Evolutionary conservation across 2,329 filamentous ascomycete genomes (phyloP), one percentile per base, ranked within the genome.

Genomic region (Penicillium sp.): DNA sequence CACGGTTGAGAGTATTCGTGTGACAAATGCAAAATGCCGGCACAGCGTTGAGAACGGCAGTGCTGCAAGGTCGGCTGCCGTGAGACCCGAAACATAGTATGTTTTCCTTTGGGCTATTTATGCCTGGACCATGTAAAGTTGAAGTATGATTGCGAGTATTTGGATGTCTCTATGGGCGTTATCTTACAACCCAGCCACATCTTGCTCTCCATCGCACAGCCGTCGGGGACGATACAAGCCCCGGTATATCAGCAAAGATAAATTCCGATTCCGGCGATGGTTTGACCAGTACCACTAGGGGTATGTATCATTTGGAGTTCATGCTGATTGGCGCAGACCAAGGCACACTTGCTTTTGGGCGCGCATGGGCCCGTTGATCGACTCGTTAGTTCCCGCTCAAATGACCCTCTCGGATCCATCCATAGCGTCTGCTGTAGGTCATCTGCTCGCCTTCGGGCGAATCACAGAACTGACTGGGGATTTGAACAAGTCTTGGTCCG

Each of bases 281-380:
- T 31, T 10, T 31, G 27, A 13, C 29, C 45, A 32, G 7, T 31
- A 21, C 9, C 46, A 47, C 50, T 51, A 57, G 47, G 24, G 16
- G n/a, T 52, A 54, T 57, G 13, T 22, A 52, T 60, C 34, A 57
- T 45, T 49, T 51, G 11, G 2, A 14, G 9, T 11, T 45, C 18
- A 18, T 27, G 21, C 22, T 47, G 18, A 48, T 52, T 52, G 40
- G 52, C n/a, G 18, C 1, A 11, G 27, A 38, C 22, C 11, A 21
- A 22, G 18, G 10, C 16, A 34, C 5, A 21, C 36, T 39, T 50
- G 27, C 38, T 52, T 54, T 44, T 51, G 46, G 29, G 40, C 27
- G 56, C 60, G 66, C 66, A 69, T 65, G 67, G 67, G 36, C 66
- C 66, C 65, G 58, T 64, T 59, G 62, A 66, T 67, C 63, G 57